A percentile compares a stretch with the other conserved stretches of the same genome.
Conservation (phyloP, 331 rosid genomes). For the Erythrophleum ivorense region DNA sequence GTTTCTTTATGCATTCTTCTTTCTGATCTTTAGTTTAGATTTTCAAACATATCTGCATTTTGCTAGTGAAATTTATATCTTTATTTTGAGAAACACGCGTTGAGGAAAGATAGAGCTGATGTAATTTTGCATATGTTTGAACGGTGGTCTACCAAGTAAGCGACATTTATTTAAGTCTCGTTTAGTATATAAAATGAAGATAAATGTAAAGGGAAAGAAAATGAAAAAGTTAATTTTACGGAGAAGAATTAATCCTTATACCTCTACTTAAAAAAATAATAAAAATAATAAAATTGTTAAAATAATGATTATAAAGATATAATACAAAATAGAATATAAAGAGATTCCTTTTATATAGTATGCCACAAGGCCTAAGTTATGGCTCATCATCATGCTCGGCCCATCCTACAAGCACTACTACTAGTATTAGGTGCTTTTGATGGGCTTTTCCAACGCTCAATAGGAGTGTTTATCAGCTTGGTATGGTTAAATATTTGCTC, state of each 20-base stretch:
- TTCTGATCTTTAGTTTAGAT: conserved; percentile 29
- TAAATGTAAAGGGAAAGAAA: too few species aligned
- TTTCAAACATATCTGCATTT: not conserved
- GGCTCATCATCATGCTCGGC: not conserved
- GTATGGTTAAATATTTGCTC: not conserved
- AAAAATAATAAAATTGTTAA: too few species aligned
- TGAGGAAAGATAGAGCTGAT: not conserved
- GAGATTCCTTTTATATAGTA: too few species aligned
- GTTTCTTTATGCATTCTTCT: conserved; percentile 27
- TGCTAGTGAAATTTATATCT: not conserved
- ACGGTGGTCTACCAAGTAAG: too few species aligned
- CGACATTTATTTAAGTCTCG: too few species aligned
- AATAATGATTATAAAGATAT: too few species aligned
- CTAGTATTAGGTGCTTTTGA: not conserved
- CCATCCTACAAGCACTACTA: not conserved
- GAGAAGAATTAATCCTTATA: too few species aligned
- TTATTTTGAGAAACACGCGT: not conserved
- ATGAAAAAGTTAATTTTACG: too few species aligned
- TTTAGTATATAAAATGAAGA: too few species aligned
- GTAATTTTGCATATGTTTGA: not conserved
- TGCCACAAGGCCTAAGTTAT: too few species aligned
- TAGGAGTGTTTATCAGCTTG: not conserved
- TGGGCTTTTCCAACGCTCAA: not conserved
- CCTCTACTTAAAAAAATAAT: too few species aligned
- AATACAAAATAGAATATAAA: too few species aligned